Percentiles rank a stretch among this genome's conserved stretches.
phyloP scores from a whole-genome alignment of 176 grass and related monocot species.

The Tillandsia leiboldiana region DNA sequence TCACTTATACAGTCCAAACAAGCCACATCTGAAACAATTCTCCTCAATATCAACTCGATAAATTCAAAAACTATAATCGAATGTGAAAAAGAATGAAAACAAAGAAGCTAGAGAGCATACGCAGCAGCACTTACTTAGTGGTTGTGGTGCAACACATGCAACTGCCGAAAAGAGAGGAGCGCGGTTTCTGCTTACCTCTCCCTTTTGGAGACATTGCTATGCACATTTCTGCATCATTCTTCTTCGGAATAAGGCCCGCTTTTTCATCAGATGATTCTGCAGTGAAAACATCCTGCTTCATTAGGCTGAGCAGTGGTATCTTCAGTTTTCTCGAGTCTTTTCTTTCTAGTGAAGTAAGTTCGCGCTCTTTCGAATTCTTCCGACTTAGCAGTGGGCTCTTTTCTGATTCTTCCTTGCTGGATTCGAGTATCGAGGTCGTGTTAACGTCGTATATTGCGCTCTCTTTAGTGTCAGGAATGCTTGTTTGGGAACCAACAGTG shows the following conservation, averaged over 20 bases:
- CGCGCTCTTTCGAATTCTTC: neutral
- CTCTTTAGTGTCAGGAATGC: neutral
- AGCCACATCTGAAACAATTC: neutral
- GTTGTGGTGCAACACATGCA: slow-evolving; percentile 6
- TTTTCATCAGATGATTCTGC: slow-evolving; percentile 5
- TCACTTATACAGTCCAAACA: neutral
- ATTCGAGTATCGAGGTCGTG: neutral
- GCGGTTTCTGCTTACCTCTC: slow-evolving; percentile 6
- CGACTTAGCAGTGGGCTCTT: neutral
- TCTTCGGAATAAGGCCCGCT: neutral
- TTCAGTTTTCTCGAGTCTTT: neutral
- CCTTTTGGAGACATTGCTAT: neutral
- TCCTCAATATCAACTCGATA: neutral
- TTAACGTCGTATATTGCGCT: neutral
- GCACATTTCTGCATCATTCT: neutral
- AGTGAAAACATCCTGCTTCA: neutral
- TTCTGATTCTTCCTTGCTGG: neutral
- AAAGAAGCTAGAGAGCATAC: neutral
- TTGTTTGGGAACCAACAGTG: neutral
- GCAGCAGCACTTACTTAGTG: slow-evolving; percentile 1
- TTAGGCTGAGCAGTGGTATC: neutral
- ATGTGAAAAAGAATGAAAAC: neutral
- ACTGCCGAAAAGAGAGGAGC: slow-evolving; percentile 11
- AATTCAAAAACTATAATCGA: neutral
- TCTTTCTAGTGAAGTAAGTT: neutral